Evolutionary conservation across 2,329 filamentous ascomycete genomes (phyloP).

Genomic region (Fusarium graminum): DNA sequence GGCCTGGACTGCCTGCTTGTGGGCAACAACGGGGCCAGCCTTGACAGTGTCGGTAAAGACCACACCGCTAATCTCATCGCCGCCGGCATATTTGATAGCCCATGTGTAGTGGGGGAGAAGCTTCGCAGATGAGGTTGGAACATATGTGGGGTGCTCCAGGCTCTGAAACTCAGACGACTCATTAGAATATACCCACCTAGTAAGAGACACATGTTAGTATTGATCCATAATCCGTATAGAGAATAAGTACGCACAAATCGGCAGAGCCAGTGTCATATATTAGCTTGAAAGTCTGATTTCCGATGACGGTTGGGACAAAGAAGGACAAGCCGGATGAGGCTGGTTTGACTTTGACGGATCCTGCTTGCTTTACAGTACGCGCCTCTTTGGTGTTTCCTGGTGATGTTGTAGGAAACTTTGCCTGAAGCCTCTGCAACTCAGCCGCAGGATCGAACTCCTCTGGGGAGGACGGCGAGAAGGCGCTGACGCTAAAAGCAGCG

Average conservation of each 20-base stretch:
- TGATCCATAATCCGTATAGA: accelerated
- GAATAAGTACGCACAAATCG: neutral
- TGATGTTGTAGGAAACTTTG: neutral
- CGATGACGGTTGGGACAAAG: neutral
- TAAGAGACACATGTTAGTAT: accelerated
- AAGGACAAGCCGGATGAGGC: neutral
- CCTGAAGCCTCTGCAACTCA: neutral
- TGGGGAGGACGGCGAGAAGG: neutral
- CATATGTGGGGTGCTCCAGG: neutral
- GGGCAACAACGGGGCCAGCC: neutral
- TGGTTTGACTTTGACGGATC: neutral
- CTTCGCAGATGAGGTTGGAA: accelerated
- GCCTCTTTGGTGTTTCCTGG: accelerated
- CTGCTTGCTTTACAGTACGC: neutral
- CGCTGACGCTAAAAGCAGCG: neutral
- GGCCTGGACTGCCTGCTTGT: neutral
- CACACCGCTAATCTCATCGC: neutral
- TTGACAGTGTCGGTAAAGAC: conserved; percentile 1
- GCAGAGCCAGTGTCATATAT: neutral
- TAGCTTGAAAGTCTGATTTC: neutral
- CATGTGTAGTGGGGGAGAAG: neutral
- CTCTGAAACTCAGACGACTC: neutral
- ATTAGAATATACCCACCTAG: neutral
- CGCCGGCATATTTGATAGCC: neutral
- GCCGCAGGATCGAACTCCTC: neutral